Base-by-base conservation (phyloP, 164 flowering plant genomes). In the Litsea cubeba region DNA sequence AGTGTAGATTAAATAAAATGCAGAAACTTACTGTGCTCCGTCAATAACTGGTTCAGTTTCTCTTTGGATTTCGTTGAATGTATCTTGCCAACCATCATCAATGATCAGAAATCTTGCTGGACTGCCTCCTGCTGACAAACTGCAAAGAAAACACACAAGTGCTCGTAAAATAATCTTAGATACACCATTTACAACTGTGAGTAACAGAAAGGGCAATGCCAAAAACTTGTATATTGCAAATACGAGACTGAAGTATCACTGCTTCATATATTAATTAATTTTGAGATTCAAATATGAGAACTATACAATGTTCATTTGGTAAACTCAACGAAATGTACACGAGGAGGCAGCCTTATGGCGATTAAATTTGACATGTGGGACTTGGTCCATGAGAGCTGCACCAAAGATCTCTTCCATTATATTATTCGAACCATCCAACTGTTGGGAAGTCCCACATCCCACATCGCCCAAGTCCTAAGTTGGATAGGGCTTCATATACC, bases 21-120 rank as follows among this genome's bases (percentile, higher is more conserved):
- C 22, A 71, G 40, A 65, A 66, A 78, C 89, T 84, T 80, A 88
- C 92, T 87, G 85, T 66, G 81, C 80, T 72, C 93, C 94, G 74
- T 83, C 91, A 72, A 77, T 70, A 5, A 65, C 35, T 40, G 86
- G 85, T 74, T 85, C 83, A 51, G 89, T 88, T 75, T 85, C 90
- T 75, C 81, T 85, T 1, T 60, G 71, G 69, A 80, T 87, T 25
- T 88, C 93, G 76, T 87, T 84, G 40, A 75, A 22, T 1, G 84
- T 84, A 32, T 90, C 83, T 84, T 92, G 97, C 97, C 97, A 92
- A 17, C 94, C 97, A 79, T 92, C 97, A 76, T 92, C 97, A 71
- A 90, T 86, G 75, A 92, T 84, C 54, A 92, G 76, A 75, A 88
- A 92, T 68, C 81, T 89, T n/a, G 95, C 92, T 15, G 83, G 76